phyloP scores from a whole-genome alignment of 331 rosid genomes.

The Ulmus americana region DNA sequence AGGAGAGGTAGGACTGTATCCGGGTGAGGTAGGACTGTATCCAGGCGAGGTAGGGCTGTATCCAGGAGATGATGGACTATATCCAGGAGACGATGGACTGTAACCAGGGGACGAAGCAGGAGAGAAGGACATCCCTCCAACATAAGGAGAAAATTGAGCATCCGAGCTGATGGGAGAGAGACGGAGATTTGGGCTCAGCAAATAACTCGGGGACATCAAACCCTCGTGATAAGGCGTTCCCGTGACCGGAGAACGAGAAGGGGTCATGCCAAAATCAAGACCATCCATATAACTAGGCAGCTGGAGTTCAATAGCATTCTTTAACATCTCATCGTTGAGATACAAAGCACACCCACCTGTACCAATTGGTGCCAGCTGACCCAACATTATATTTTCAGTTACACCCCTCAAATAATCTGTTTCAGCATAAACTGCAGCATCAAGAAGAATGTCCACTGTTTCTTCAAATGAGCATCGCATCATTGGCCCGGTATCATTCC shows the following conservation, averaged over 20 bases:
- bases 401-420: conserved; percentile 85
- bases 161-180: conserved; percentile 64
- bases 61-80: conserved; percentile 62
- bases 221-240: conserved; percentile 95
- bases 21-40: conserved; percentile 86
- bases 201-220: conserved; percentile 89
- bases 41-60: conserved; percentile 96
- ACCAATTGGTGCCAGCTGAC: conserved; percentile 96
- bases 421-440: conserved; percentile 94
- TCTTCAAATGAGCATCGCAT: conserved; percentile 99
- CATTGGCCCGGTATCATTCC: conserved; percentile 98
- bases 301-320: conserved; percentile 95
- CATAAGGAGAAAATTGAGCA: conserved; percentile 98
- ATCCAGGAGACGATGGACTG: conserved; percentile 83
- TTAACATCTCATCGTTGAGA: conserved; percentile 92
- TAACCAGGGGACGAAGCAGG: conserved; percentile 96
- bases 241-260: conserved; percentile 81
- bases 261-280: conserved; percentile 96
- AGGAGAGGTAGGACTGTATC: conserved; percentile 89
- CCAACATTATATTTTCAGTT: conserved; percentile 91
- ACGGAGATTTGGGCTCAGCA: conserved; percentile 86
- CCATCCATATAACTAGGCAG: conserved; percentile 96
- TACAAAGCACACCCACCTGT: conserved; percentile 82
- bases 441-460: conserved; percentile 94
- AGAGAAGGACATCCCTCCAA: conserved; percentile 88